phyloP scores from a whole-genome alignment of 371 early-diverging fungal species.

The Lichtheimia ramosa region DNA sequence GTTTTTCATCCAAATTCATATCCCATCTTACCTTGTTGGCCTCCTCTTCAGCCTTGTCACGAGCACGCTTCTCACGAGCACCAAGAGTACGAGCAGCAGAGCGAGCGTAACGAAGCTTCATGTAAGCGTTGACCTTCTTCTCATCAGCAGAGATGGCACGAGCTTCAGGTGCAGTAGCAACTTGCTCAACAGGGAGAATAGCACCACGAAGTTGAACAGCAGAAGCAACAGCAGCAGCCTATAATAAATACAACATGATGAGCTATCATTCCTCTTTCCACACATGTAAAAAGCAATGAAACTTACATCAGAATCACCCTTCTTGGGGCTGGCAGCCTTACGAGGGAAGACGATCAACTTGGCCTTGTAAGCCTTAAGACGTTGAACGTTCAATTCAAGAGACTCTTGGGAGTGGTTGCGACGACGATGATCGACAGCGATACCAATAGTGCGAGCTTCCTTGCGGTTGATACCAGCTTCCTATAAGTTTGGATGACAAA shows the following conservation, averaged over 20 bases:
- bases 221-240: conserved; percentile 66
- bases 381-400: conserved; percentile 92
- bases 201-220: conserved; percentile 77
- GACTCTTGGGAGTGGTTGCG: conserved; percentile 97
- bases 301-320: conserved; percentile 64
- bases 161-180: conserved; percentile 66
- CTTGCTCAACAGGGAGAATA: conserved; percentile 78
- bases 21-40: conserved; percentile 64
- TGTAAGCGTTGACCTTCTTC: conserved; percentile 80
- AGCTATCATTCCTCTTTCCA: no score
- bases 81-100: conserved; percentile 83
- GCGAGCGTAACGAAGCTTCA: conserved; percentile 89
- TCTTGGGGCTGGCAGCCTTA: conserved; percentile 88
- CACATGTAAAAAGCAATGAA: no score
- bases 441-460: conserved; percentile 96
- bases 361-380: conserved; percentile 96
- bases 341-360: conserved; percentile 94
- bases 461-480: conserved; percentile 94
- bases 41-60: conserved; percentile 84
- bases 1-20: neutral
- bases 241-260: neutral
- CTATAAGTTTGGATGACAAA: conserved; percentile 27
- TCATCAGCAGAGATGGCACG: conserved; percentile 87
- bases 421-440: conserved; percentile 98
- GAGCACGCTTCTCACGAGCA: conserved; percentile 81